Percentiles rank a stretch among this genome's conserved stretches.
Conservation (phyloP, 768 basidiomycete species). For the Lentinula sp. region DNA sequence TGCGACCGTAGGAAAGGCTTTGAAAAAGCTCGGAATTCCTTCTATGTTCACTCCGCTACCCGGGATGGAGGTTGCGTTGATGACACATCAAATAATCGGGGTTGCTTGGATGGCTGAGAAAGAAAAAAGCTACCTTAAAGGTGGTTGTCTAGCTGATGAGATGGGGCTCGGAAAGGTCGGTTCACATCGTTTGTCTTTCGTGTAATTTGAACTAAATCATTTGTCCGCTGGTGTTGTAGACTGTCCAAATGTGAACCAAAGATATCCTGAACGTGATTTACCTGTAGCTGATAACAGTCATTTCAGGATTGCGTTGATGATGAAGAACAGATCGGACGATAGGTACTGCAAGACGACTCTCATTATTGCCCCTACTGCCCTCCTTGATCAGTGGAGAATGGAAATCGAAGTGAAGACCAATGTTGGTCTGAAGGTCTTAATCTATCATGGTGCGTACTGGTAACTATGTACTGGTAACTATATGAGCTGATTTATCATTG, state of each 20-base stretch:
- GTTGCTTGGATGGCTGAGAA: slow-evolving; percentile 58
- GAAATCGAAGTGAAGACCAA: slow-evolving; percentile 57
- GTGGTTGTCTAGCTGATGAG: slow-evolving; percentile 47
- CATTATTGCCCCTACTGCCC: slow-evolving; percentile 58
- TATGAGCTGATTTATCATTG: not conserved
- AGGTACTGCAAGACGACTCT: slow-evolving; percentile 55
- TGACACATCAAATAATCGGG: slow-evolving; percentile 66
- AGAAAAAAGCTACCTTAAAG: slow-evolving; percentile 32
- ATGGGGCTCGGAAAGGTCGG: slow-evolving; percentile 60
- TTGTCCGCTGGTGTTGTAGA: slow-evolving; percentile 19
- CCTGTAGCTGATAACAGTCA: slow-evolving; percentile 2
- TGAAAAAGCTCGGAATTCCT: slow-evolving; percentile 46
- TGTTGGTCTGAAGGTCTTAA: slow-evolving; percentile 38
- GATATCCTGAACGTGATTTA: not conserved
- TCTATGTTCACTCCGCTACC: slow-evolving; percentile 41
- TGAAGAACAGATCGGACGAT: slow-evolving; percentile 45
- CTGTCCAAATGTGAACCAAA: slow-evolving; percentile 38
- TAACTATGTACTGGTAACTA: not conserved
- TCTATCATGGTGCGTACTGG: slow-evolving; percentile 50
- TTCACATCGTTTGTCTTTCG: slow-evolving; percentile 3
- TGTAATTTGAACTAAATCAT: not conserved
- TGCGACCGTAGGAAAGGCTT: slow-evolving; percentile 50
- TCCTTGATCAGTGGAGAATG: slow-evolving; percentile 61
- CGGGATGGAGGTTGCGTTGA: slow-evolving; percentile 53
- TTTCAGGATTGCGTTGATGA: slow-evolving; percentile 52